phyloP scores from a whole-genome alignment of 495 filamentous ascomycete species.

The Annulohypoxylon stygium region DNA sequence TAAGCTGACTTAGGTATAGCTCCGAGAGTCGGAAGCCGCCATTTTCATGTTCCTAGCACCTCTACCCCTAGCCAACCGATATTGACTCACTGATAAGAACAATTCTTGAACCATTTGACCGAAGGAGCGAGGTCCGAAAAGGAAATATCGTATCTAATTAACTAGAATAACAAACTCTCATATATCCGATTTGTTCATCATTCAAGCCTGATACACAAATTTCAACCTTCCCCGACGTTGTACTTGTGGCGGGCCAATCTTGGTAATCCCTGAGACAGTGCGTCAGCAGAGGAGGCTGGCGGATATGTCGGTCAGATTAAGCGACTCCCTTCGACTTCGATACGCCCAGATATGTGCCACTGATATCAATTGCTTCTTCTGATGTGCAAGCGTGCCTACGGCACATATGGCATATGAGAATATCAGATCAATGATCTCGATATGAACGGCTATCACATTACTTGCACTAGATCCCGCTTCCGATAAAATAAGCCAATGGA shows the following conservation, averaged over 20 bases:
- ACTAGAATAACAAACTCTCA: background rate
- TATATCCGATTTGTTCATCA: background rate
- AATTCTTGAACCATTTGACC: background rate
- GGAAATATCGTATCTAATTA: background rate
- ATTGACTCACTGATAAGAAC: background rate
- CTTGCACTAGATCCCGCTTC: background rate
- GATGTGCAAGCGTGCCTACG: background rate
- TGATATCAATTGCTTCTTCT: background rate
- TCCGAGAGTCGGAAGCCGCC: background rate
- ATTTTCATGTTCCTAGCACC: background rate
- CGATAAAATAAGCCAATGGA: background rate
- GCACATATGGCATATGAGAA: background rate
- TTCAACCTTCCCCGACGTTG: background rate
- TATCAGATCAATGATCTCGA: background rate
- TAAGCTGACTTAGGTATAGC: background rate
- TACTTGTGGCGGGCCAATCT: background rate
- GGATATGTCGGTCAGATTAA: background rate
- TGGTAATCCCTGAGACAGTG: background rate
- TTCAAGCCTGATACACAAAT: background rate
- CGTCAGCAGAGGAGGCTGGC: background rate
- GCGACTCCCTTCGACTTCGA: background rate
- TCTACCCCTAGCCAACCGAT: background rate
- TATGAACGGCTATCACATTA: background rate
- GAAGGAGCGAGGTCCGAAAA: background rate
- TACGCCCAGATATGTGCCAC: background rate